Evolutionary conservation across 2,329 filamentous ascomycete species (phyloP).

Genomic region (Juglanconis oblonga): DNA sequence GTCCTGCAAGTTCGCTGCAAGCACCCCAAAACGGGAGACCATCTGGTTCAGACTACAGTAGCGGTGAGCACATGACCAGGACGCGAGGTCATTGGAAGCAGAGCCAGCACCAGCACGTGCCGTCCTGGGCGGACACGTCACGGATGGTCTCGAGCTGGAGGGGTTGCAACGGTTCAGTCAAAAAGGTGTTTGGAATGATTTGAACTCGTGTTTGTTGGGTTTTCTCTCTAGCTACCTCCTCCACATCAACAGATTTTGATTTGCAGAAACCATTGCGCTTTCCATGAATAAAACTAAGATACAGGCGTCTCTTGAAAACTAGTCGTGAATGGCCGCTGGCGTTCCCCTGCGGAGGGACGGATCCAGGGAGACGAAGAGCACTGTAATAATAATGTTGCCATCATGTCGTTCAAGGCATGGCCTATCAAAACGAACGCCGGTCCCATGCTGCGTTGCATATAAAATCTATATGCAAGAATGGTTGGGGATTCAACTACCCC

Average conservation of each 20-base stretch:
- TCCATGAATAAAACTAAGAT: neutral
- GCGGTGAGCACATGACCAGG: constrained; percentile 11
- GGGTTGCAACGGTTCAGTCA: neutral
- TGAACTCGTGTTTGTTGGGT: neutral
- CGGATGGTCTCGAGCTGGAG: too few species aligned
- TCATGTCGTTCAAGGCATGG: constrained; percentile 17
- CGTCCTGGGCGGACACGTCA: too few species aligned
- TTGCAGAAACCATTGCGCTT: neutral
- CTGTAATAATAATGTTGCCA: constrained; percentile 14
- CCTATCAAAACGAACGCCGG: constrained; percentile 18
- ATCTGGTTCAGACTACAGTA: neutral
- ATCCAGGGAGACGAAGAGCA: neutral
- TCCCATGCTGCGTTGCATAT: constrained; percentile 16
- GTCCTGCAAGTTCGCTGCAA: constrained; percentile 13
- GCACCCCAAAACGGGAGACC: constrained; percentile 4
- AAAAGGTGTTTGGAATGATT: neutral
- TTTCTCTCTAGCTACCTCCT: constrained; percentile 2
- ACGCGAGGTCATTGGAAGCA: neutral
- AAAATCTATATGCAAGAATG: constrained; percentile 8
- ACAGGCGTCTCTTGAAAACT: neutral
- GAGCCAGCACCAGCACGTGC: too few species aligned
- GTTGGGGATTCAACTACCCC: neutral
- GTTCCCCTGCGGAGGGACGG: neutral
- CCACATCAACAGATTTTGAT: constrained; percentile 1
- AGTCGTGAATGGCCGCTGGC: neutral